Percentiles rank a stretch among this genome's conserved stretches.
phyloP scores from a whole-genome alignment of 139 green algal species.

The Chlamydomonas sp. region DNA sequence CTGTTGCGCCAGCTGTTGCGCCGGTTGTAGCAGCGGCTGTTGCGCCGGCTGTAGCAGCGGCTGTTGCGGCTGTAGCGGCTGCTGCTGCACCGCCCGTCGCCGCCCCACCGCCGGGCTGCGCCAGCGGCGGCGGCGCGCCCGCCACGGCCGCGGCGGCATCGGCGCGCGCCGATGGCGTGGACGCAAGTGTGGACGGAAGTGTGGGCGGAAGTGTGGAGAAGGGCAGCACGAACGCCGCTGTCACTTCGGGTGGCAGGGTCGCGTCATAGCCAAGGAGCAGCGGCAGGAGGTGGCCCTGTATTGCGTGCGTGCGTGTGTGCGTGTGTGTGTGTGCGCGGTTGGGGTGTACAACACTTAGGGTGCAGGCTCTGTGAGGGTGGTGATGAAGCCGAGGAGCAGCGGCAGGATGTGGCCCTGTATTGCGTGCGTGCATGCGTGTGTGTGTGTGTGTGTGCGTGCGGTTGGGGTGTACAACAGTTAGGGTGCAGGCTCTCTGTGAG shows the following conservation, averaged over 20 bases:
- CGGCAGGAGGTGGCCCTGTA: slow-evolving; percentile 34
- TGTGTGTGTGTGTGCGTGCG: no score
- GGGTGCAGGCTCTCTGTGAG: no score
- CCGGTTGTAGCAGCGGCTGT: not conserved
- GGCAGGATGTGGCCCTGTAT: slow-evolving; percentile 35
- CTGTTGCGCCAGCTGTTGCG: not conserved
- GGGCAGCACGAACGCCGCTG: slow-evolving; percentile 20
- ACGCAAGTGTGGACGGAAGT: no score
- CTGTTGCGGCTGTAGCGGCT: not conserved
- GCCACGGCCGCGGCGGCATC: no score
- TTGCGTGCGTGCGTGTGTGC: not conserved
- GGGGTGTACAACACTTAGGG: no score
- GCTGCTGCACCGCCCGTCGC: not conserved
- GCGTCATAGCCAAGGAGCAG: slow-evolving; percentile 74
- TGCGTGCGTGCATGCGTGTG: not conserved
- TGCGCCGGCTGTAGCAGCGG: not conserved
- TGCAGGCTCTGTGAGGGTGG: slow-evolving; percentile 53
- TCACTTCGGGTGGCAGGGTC: slow-evolving; percentile 41
- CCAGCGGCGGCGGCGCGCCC: no score
- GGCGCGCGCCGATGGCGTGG: no score
- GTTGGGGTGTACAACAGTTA: no score
- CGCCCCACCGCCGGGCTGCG: no score
- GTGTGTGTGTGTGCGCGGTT: no score
- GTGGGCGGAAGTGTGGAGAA: no score
- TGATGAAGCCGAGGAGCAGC: slow-evolving; percentile 75